Percentiles rank a stretch among this genome's conserved stretches.
Conservation (phyloP, 352 stramenopile species). For the Pseudoperonospora humuli region DNA sequence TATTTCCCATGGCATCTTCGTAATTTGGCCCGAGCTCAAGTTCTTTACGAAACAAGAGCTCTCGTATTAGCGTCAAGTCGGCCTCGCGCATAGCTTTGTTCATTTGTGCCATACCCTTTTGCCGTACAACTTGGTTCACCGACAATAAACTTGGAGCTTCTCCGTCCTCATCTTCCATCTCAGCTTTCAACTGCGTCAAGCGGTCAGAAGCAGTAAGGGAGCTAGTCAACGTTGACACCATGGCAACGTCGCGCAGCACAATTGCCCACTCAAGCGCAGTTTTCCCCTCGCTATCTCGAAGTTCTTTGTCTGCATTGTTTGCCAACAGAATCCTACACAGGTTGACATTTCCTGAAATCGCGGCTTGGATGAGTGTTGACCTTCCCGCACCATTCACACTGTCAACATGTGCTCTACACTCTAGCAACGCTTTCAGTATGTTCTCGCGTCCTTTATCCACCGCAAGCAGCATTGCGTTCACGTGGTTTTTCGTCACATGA, state of each 20-base stretch:
- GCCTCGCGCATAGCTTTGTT: too few relatives aligned
- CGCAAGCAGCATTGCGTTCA: constrained; percentile 35
- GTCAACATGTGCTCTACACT: constrained; percentile 32
- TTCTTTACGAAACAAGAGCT: too few relatives aligned
- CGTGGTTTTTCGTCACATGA: constrained; percentile 27
- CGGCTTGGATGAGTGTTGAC: constrained; percentile 45
- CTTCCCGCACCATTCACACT: constrained; percentile 16
- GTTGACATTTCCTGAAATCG: constrained; percentile 32
- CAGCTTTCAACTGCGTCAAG: constrained; percentile 26
- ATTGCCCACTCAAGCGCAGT: constrained; percentile 34
- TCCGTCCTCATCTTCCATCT: constrained; percentile 32
- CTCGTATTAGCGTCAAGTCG: too few relatives aligned
- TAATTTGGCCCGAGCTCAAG: constrained; percentile 39
- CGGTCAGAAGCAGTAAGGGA: too few relatives aligned
- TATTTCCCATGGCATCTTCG: constrained; percentile 34
- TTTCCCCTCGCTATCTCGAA: constrained; percentile 17
- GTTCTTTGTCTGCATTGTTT: constrained; percentile 25
- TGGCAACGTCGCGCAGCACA: too few relatives aligned
- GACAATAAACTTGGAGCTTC: constrained; percentile 10
- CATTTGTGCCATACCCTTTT: constrained; percentile 19
- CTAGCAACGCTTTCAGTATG: constrained; percentile 33
- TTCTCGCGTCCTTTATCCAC: constrained; percentile 39
- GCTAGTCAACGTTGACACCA: constrained; percentile 29
- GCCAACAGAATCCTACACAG: constrained; percentile 36
- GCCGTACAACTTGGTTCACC: constrained; percentile 7